Base-by-base conservation (phyloP, 371 early-diverging fungal species). In the Smittium culicis region DNA sequence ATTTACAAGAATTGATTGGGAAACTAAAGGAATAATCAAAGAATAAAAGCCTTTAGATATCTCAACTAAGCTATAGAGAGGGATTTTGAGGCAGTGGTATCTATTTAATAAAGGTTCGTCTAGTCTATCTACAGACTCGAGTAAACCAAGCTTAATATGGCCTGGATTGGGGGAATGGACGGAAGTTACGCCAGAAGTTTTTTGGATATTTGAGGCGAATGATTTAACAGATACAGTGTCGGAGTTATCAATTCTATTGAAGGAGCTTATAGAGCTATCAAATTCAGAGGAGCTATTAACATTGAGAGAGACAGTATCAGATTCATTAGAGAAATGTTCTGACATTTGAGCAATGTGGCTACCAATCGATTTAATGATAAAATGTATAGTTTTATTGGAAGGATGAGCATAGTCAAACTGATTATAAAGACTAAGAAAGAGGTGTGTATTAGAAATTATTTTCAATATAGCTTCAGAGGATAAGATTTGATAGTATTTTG, bases 401-500 rank as follows among this genome's bases (percentile, higher is more conserved):
- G 83, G 61, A 1, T 27, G 63, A 80, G 33, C 73, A 68, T 57
- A 74, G 70, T 95, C 96, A 72, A 90, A 96, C 68, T 82, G 80
- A 33, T 75, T 70, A 65, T 86, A 97, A 16, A 94, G 81, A 2
- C 80, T 79, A 11, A 83, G 77, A 34, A 88, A 75, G 17, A 94
- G 72, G 0, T 66, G 67, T 29, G 80, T 67, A 55, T 91, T 86
- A 25, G 74, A 75, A 61, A 87, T 86, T 0, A 93, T 79, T 20
- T 80, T 82, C 28, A 85, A 82, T 69, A 90, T 86, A 20, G 87
- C 80, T 74, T 98, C 98, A 82, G 93, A 81, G 0, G 91, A 86
- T 66, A 96, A 70, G 0, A 93, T 90, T 24, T 92, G 80, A 55
- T 93, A 88, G 92, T 94, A 96, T n/a, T 82, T 67, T 16, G 87